Evolutionary conservation across 2,329 filamentous ascomycete genomes (phyloP).

Genomic region (Calycina herbarum): DNA sequence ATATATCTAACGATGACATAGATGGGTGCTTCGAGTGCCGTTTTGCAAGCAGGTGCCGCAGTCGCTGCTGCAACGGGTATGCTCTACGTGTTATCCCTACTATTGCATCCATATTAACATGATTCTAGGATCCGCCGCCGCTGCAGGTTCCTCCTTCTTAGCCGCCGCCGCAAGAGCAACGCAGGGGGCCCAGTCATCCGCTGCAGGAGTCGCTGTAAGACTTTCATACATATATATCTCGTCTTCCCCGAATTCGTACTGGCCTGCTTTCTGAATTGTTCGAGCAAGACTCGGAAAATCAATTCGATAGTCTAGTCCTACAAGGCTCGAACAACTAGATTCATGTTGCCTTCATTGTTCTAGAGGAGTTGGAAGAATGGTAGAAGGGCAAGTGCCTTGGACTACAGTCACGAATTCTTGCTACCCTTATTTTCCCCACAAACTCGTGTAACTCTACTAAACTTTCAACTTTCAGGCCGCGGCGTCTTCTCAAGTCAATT

Average conservation of each 20-base stretch:
- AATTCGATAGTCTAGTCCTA: too few relatives aligned
- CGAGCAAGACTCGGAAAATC: slow-evolving; percentile 22
- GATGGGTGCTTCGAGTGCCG: slow-evolving; percentile 19
- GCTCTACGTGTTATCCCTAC: slow-evolving; percentile 3
- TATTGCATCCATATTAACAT: not conserved
- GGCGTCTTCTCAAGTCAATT: slow-evolving; percentile 26
- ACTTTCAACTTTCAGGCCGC: slow-evolving; percentile 23
- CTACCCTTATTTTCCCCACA: too few relatives aligned
- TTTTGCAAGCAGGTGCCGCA: slow-evolving; percentile 32
- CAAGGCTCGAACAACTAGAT: too few relatives aligned
- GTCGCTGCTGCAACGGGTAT: slow-evolving; percentile 35
- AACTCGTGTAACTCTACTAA: not conserved
- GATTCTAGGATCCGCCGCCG: slow-evolving; percentile 32
- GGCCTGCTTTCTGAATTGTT: too few relatives aligned
- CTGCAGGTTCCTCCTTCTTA: slow-evolving; percentile 34
- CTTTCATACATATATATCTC: slow-evolving; percentile 27
- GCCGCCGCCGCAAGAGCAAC: slow-evolving; percentile 29
- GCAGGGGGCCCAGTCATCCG: slow-evolving; percentile 19
- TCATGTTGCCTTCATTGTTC: too few relatives aligned
- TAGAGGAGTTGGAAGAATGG: too few relatives aligned
- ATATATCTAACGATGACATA: too few relatives aligned
- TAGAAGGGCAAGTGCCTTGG: too few relatives aligned
- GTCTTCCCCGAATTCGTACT: slow-evolving; percentile 11
- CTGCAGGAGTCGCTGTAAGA: slow-evolving; percentile 25
- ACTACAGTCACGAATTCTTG: too few relatives aligned